Percentiles rank a stretch among this genome's conserved stretches.
Conservation (phyloP, 305 asterid species). For the Caryopteris hybrid region DNA sequence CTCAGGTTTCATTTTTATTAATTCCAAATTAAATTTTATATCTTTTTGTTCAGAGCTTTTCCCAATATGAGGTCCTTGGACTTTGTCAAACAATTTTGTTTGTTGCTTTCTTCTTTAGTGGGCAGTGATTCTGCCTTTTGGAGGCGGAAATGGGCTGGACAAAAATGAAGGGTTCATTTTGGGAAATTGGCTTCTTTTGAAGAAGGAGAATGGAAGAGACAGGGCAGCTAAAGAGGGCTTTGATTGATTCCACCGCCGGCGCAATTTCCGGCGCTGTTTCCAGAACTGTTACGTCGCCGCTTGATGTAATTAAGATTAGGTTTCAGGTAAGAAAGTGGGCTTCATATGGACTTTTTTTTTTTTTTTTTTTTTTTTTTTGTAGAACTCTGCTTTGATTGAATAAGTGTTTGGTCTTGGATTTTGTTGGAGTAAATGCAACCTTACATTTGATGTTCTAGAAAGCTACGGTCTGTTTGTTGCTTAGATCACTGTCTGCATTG, state of each 20-base stretch:
- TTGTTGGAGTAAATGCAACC: too few species aligned
- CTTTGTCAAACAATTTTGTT: not conserved
- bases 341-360: too few species aligned
- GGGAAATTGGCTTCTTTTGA: not conserved
- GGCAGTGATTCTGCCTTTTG: constrained; percentile 10
- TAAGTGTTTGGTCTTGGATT: too few species aligned
- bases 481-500: too few species aligned
- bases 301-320: constrained; percentile 90
- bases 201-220: constrained; percentile 59
- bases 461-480: too few species aligned
- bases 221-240: constrained; percentile 70
- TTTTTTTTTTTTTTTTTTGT: too few species aligned
- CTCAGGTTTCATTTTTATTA: too few species aligned
- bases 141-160: constrained; percentile 19
- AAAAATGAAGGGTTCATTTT: constrained; percentile 17
- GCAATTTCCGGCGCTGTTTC: constrained; percentile 79
- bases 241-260: constrained; percentile 75
- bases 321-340: constrained; percentile 55
- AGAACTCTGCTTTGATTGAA: not conserved
- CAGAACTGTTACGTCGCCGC: constrained; percentile 85
- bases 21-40: too few species aligned
- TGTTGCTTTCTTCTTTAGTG: not conserved
- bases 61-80: too few species aligned
- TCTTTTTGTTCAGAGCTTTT: too few species aligned
- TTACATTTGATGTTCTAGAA: too few species aligned